Evolutionary conservation across 2,329 filamentous ascomycete genomes (phyloP), one percentile per base, ranked within the genome.

Genomic region (Cordyceps fumosorosea): DNA sequence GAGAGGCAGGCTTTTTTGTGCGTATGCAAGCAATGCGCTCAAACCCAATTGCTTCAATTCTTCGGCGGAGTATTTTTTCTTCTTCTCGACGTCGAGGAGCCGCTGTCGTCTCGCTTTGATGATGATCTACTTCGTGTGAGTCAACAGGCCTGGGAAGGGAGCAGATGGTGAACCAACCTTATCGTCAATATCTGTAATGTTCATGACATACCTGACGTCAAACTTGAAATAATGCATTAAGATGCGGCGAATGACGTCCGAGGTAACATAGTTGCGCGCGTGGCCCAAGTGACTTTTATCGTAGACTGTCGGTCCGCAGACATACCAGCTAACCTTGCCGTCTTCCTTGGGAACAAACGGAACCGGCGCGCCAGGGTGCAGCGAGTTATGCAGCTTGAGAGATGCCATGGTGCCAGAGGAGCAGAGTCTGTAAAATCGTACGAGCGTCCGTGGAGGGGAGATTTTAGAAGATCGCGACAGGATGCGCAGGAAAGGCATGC

Each of bases 261-360:
- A 93, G 56, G 88, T 90, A 65, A 96, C 90, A 83, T 96, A 96
- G 77, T 96, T 96, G 68, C 91, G 82, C 34, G 90, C 91, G 75
- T 96, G 91, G 34, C 91, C 88, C 52, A 93, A 76, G 78, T 93
- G 90, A 65, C 88, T 84, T 76, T 92, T 88, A 73, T 93, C 90
- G 73, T 93, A 93, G 48, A 89, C 87, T 3, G 91, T 96, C 63
- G 91, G 91, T 20, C 92, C 92, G 78, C 92, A 96, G 67, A 88
- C 89, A 75, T 96, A 96, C 91, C 91, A 96, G 5, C 85, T 86
- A 32, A 96, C 84, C 71, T 88, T 87, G 29, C 85, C 83, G 10
- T 81, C 78, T 70, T 93, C 86, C 54, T 90, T 81, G 16, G 91
- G 90, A 50, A 88, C 77, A 70, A 96, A 95, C 5, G 86, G 83